Evolutionary conservation across 2,329 filamentous ascomycete species (phyloP), one percentile per base, ranked within the genome.

Genomic region (Pestalotiopsis fici): DNA sequence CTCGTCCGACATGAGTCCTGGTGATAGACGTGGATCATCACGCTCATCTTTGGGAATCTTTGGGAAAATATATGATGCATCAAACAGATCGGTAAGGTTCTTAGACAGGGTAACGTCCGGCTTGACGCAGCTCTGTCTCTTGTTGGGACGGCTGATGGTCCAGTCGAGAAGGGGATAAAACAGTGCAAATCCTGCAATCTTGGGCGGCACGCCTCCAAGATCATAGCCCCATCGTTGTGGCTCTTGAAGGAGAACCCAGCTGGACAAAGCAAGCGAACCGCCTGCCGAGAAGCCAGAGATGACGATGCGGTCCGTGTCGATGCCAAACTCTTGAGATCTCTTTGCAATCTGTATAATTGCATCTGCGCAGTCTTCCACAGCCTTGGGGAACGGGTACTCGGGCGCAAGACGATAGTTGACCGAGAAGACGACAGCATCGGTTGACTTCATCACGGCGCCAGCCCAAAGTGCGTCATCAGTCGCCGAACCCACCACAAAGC

Each of bases 321-420:
- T 83, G 61, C 83, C 82, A 59, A 91, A 84, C 64, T 88, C 85
- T 27, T 82, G 80, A 0, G 88, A 87, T 60, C 87, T 82, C 4
- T 79, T 78, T 50, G 82, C 81, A 43, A 92, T 82, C 75, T 90
- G 89, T 21, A 89, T 72, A 4, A 91, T 78, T 1, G 88, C 87
- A 68, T 91, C 89, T 43, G 88, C 86, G 60, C 87, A 87, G 75
- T 92, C 90, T 72, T 92, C 88, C 0, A 91, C 83, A 0, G 88
- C 85, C 1, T 86, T 86, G 0, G 90, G 90, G 74, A 90, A 91
- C 0, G 89, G 88, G 70, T 87, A 83, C 70, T 86, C 85, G 0
- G 90, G 90, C 0, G 89, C 88, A 2, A 91, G 83, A 18, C 90
- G 85, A 74, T 92, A 92, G 74, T 90, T 89, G 68, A 91, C 87